Evolutionary conservation across 2,329 filamentous ascomycete genomes (phyloP), one percentile per base, ranked within the genome.

Genomic region (Whalleya microplaca): DNA sequence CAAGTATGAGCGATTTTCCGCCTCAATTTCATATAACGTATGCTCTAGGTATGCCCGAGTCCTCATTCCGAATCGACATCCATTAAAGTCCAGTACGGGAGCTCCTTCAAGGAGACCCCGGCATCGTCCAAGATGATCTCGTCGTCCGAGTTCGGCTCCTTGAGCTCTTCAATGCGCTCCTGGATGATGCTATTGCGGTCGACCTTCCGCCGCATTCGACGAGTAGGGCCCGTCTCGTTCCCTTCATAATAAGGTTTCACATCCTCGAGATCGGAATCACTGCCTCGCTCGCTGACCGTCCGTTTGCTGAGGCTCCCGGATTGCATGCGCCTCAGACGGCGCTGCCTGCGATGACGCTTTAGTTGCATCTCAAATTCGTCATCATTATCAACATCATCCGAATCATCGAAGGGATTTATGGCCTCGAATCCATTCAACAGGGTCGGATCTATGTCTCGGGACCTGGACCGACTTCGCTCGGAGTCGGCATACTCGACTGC

Each of bases 251-350:
- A 71, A 8, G 70, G 68, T 41, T 69, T 48, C 3, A 72, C 47
- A 45, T 73, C 71, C 45, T 73, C 71, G 41, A 59, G 62, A 53
- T 73, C 71, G 6, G 68, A 70, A 52, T 72, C 70, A 42, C 70
- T 72, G 56, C 65, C 71, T 32, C 70, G 64, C 59, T 73, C 71
- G 63, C 71, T 73, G 45, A 72, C 63, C 23, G 71, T 73, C 20
- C 71, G 70, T 59, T 73, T 73, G 66, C 70, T 71, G 44, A 72
- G 69, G 51, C 69, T 71, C 47, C 71, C 70, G 7, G 69, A 71
- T 48, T 66, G 71, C 69, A 71, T 69, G 8, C 71, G 63, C 40
- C 69, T 62, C 21, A 67, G 51, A 18, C 68, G 65, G 23, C 63
- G 65, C 43, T 67, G 57, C 55, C 66, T 53, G 4, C 69, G 66